Conservation (phyloP, 2,329 filamentous ascomycete genomes). For the Alternaria longipes region DNA sequence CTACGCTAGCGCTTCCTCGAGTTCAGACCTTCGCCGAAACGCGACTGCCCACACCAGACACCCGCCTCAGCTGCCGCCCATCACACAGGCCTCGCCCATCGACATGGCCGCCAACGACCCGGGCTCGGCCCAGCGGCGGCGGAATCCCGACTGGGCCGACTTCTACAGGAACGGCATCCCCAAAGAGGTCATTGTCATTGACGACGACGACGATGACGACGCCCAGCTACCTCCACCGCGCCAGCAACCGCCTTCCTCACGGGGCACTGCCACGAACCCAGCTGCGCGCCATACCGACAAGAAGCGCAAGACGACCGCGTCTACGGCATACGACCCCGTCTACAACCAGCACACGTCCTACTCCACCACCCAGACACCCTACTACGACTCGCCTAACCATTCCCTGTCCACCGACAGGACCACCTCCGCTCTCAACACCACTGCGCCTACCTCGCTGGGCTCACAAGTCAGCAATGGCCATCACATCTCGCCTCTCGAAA, state of each 20-base stretch:
- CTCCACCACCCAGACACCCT: constrained; percentile 77
- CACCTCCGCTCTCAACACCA: constrained; percentile 81
- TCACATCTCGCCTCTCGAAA: constrained; percentile 70
- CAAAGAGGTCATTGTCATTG: constrained; percentile 62
- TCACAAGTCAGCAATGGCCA: constrained; percentile 68
- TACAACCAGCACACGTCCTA: constrained; percentile 76
- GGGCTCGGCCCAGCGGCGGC: constrained; percentile 32
- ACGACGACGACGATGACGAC: constrained; percentile 61
- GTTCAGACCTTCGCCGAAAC: constrained; percentile 50
- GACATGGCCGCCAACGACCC: constrained; percentile 36
- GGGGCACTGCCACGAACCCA: constrained; percentile 52
- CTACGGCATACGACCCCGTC: constrained; percentile 71
- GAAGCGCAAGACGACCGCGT: constrained; percentile 74
- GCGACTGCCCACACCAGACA: constrained; percentile 45
- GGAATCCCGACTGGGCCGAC: constrained; percentile 53
- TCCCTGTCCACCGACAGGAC: constrained; percentile 85
- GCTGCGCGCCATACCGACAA: constrained; percentile 69
- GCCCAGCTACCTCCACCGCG: constrained; percentile 36
- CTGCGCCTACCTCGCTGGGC: constrained; percentile 85
- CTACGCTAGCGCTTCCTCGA: constrained; percentile 49
- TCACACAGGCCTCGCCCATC: constrained; percentile 30
- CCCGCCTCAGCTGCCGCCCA: constrained; percentile 45
- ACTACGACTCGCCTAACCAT: constrained; percentile 72
- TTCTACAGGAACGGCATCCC: constrained; percentile 58
- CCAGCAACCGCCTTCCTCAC: constrained; percentile 29